Base-by-base conservation (phyloP, 805 yeast genomes). In the Cyberlindnera americana region DNA sequence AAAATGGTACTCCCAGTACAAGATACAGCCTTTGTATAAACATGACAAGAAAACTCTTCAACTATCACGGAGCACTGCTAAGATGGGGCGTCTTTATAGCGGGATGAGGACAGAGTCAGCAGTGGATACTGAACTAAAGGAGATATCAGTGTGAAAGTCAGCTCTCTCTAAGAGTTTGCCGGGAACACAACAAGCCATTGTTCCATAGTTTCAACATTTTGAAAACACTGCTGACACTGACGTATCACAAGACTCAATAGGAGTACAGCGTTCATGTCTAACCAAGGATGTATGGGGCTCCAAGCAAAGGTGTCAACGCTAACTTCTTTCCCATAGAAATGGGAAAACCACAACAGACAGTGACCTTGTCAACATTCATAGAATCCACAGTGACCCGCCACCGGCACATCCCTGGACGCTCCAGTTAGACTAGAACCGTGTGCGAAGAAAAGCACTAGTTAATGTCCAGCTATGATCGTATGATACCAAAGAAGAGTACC, bases 211-310 rank as follows among this genome's bases (percentile, higher is more conserved):
- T 19, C 19, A 10, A 22, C 19, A 12, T 7, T 21, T 21, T 9
- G 21, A 30, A 27, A 18, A 23, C 30, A 37, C 43, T n/a, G n/a
- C n/a, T n/a, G 40, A 21, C 28, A 35, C 23, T 38, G 42, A 33
- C 33, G 17, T 31, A n/a, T 13, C 23, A 21, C 23, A 39, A 41
- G 37, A 48, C 53, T 48, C 59, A 44, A 47, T 32, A 54, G 59
- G 57, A 50, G 54, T 48, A 47, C 41, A 37, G 27, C 49, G 41
- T 24, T n/a, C 19, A 27, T 19, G 35, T 25, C 38, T 29, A 9
- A n/a, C 32, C 38, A 38, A 13, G 35, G 19, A 36, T 19, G 13
- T 11, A 24, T 28, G 30, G 25, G 34, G 33, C 27, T 26, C 35
- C 33, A 31, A 17, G 22, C 33, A 18, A 6, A 33, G 18, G 19